phyloP scores from a whole-genome alignment of 805 yeast species.

The Hanseniaspora vineae region DNA sequence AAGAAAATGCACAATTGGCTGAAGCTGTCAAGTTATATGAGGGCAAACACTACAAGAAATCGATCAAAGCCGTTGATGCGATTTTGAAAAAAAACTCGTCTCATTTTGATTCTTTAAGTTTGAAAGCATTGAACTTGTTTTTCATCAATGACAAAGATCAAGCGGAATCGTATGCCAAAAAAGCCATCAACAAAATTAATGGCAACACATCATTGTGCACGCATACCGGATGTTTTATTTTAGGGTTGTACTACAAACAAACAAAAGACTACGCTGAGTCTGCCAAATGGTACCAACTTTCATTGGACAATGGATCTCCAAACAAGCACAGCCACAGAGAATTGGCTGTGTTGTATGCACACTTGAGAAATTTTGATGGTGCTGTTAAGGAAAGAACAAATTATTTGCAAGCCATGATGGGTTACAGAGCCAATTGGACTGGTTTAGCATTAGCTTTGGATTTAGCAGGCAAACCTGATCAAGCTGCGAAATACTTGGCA shows the following conservation, averaged over 20 bases:
- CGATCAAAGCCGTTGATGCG: slow-evolving; percentile 62
- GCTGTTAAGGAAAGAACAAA: slow-evolving; percentile 51
- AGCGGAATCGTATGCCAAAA: slow-evolving; percentile 45
- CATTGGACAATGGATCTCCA: slow-evolving; percentile 63
- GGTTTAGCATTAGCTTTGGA: slow-evolving; percentile 77
- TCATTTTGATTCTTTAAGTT: slow-evolving; percentile 70
- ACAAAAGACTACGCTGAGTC: slow-evolving; percentile 63
- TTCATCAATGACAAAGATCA: slow-evolving; percentile 48
- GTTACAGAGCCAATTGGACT: slow-evolving; percentile 85
- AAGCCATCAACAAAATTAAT: slow-evolving; percentile 48
- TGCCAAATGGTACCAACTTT: slow-evolving; percentile 60
- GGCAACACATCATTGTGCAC: slow-evolving; percentile 30
- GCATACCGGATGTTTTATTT: slow-evolving; percentile 38
- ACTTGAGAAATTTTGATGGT: slow-evolving; percentile 57
- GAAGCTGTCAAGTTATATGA: slow-evolving; percentile 80
- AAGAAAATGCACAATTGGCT: slow-evolving; percentile 66
- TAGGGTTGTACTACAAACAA: slow-evolving; percentile 71
- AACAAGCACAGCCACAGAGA: slow-evolving; percentile 76
- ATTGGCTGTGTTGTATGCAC: slow-evolving; percentile 66
- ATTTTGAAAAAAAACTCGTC: slow-evolving; percentile 62
- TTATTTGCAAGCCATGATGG: slow-evolving; percentile 61
- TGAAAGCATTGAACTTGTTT: slow-evolving; percentile 65
- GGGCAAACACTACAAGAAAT: slow-evolving; percentile 72
- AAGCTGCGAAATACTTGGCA: slow-evolving; percentile 58
- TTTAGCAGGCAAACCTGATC: slow-evolving; percentile 49